Evolutionary conservation across 2,329 filamentous ascomycete genomes (phyloP), one percentile per base, ranked within the genome.

Genomic region (Clonostachys rosea): DNA sequence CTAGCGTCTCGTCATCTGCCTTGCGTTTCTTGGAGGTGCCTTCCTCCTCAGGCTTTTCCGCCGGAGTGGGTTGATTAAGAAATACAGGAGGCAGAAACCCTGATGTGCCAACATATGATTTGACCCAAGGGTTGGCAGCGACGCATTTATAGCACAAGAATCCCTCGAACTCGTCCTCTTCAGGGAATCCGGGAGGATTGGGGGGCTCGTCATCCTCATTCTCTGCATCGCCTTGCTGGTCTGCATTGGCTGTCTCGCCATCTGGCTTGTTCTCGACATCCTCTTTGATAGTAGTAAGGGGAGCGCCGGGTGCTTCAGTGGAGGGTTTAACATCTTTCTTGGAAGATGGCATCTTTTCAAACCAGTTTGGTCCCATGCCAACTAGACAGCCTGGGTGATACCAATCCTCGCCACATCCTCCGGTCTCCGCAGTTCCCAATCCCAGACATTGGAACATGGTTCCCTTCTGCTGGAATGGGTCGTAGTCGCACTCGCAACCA

Each of bases 371-470:
- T 1, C 86, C 83, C 55, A 95, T 70, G 6, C 91, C 91, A 43
- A 96, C 82, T 8, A 97, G 71, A 61, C 92, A 97, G 52, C 94
- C 91, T 1, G 92, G 90, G 69, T 97, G 92, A 78, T 90, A 97
- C 92, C 92, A 97, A 61, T 97, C 92, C 69, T 97, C 92, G 12
- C 92, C 92, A 66, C 92, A 97, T 5, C 91, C 92, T 14, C 91
- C 91, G 2, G 86, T 84, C 54, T 92, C 87, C 12, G 80, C 76
- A 0, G 83, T 86, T 1, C 90, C 91, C 1, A 97, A 72, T 0
- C 92, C 92, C 3, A 97, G 66, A 61, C 94, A 99, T 65, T 99
- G 94, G 57, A 95, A 99, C 94, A 99, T 99, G 37, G 91, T 97
- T 0, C 92, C 92, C 57, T 92, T 95, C 63, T 99, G 91, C 61